Base-by-base conservation (phyloP, 2,329 filamentous ascomycete species). In the Sordariomycetes sp. region DNA sequence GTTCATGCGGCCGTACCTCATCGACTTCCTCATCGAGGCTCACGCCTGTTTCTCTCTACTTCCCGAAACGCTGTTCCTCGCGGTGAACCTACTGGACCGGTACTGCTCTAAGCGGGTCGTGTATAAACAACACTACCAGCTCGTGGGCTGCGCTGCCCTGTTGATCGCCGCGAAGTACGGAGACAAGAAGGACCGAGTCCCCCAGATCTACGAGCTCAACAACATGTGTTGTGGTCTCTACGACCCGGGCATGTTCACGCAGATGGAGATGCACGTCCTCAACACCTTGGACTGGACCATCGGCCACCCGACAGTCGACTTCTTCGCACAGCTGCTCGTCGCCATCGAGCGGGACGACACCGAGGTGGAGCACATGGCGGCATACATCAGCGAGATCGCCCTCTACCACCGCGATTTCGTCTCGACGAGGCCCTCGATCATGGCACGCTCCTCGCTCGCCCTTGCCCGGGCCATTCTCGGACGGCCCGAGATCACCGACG, bases 241-340 rank as follows among this genome's bases (percentile, higher is more conserved):
- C 75, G 94, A 99, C 67, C 91, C 96, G 55, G 93, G 96, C 76
- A 99, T 99, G 94, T 99, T 99, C 76, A 93, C 92, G 12, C 94
- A 99, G 74, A 99, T 99, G 94, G 94, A 99, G 77, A 97, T 95
- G 92, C 94, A 99, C 72, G 93, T 99, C 43, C 82, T 99, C 65
- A 95, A 97, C 75, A 99, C 94, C 1, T 82, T 99, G 60, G 90
- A 95, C 71, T 99, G 94, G 94, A 85, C 87, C 64, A 89, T 99
- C 64, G 94, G 94, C 58, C 93, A 97, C 74, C 92, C 94, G 1
- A 97, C 94, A 32, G 89, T 97, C 64, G 93, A 97, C 73, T 89
- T 88, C 71, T 99, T 97, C 75, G 81, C 95, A 53, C 89, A 96
- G 69, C 77, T 97, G 61, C 90, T 93, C 61, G 82, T 95, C 46